Evolutionary conservation across 208 protist species (phyloP).

Genomic region (Acanthamoeba castellanii): DNA sequence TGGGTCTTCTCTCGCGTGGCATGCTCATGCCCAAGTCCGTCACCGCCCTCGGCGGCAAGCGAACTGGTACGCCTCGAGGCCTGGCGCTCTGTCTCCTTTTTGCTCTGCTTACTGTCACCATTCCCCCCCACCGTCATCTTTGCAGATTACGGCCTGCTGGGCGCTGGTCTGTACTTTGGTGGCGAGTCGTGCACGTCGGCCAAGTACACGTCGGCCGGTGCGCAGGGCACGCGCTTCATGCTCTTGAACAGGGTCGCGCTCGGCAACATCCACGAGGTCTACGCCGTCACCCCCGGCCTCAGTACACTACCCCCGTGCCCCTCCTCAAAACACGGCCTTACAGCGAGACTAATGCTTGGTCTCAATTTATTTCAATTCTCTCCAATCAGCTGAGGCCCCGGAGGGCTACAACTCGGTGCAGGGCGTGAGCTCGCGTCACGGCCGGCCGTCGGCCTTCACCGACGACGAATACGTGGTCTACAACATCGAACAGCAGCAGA

Average conservation of each 20-base stretch:
- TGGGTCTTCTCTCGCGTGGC: conserved; percentile 75
- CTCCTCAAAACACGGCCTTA: not conserved
- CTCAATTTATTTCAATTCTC: not conserved
- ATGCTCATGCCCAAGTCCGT: conserved; percentile 76
- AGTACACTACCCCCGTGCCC: not conserved
- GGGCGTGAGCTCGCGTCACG: not conserved
- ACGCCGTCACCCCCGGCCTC: not conserved
- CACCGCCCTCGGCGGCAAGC: conserved; percentile 15
- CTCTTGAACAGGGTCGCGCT: conserved; percentile 73
- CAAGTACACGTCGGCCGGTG: conserved; percentile 16
- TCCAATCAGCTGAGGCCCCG: not conserved
- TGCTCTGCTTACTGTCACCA: not conserved
- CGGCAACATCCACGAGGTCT: conserved; percentile 25
- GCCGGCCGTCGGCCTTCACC: conserved; percentile 55
- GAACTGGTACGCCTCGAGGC: conserved; percentile 31
- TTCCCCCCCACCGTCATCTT: no score
- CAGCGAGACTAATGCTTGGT: not conserved
- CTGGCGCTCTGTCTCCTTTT: not conserved
- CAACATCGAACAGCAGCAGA: conserved; percentile 76
- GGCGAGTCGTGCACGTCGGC: conserved; percentile 49
- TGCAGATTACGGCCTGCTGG: not conserved
- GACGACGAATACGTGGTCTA: conserved; percentile 81
- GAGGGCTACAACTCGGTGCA: conserved; percentile 76
- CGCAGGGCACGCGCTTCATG: conserved; percentile 23
- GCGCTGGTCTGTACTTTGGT: conserved; percentile 78